A percentile compares a stretch with the other conserved stretches of the same genome.
phyloP scores from a whole-genome alignment of 2,329 filamentous ascomycete genomes.

The Hirsutella thompsonii region DNA sequence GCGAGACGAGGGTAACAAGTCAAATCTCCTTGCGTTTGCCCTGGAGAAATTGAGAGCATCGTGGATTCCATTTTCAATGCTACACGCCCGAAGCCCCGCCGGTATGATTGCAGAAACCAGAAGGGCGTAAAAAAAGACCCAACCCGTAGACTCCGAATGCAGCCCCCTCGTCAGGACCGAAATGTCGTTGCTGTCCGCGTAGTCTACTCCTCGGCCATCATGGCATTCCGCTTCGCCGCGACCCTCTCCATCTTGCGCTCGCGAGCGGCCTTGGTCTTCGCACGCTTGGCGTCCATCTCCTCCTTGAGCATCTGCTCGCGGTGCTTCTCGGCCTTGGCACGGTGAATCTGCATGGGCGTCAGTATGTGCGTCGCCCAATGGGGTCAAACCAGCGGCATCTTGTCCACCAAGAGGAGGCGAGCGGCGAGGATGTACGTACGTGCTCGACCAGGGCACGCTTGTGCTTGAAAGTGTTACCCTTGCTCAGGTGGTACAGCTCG shows the following conservation, averaged over 20 bases:
- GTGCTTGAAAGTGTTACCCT: conserved; percentile 99
- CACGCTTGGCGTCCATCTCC: conserved; percentile 99
- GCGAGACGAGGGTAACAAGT: not conserved
- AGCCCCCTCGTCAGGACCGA: conserved; percentile 40
- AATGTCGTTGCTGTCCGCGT: conserved; percentile 29
- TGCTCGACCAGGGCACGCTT: conserved; percentile 99
- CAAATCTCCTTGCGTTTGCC: conserved; percentile 1
- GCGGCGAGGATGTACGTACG: too few species aligned
- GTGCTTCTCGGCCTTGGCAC: conserved; percentile 98
- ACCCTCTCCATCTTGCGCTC: conserved; percentile 95
- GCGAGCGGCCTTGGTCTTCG: conserved; percentile 99
- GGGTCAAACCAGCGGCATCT: too few species aligned
- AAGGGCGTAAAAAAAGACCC: conserved; percentile 36
- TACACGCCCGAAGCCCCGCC: conserved; percentile 42
- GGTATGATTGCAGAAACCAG: conserved; percentile 34
- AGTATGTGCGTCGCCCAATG: too few species aligned
- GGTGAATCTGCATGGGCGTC: conserved; percentile 67
- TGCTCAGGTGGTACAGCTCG: conserved; percentile 99
- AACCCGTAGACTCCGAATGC: conserved; percentile 49
- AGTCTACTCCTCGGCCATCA: conserved; percentile 58
- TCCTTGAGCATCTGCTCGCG: conserved; percentile 95
- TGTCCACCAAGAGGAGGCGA: too few species aligned
- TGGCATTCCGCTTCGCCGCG: conserved; percentile 77
- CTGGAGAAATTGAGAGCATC: conserved; percentile 22
- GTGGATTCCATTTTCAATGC: conserved; percentile 44